Evolutionary conservation across 352 stramenopile species (phyloP), one percentile per base, ranked within the genome.

Genomic region (Phytopythium helicoides): DNA sequence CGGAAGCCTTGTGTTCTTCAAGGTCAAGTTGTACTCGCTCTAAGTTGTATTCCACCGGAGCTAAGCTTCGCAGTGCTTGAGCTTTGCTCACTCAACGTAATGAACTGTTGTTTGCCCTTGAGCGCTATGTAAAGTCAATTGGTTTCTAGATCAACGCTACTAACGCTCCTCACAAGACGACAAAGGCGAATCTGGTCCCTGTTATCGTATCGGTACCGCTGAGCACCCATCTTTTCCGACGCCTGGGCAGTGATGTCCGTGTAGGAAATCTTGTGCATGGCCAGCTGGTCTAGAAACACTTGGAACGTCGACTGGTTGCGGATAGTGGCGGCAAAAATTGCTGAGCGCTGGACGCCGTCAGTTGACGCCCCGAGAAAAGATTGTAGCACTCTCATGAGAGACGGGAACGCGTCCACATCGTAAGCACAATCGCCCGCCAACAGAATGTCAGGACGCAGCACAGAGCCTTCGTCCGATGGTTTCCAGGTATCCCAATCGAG

Each of bases 361-460:
- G 54, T 38, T 12, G 28, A 15, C 8, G 45, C 21, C 14, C 50
- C 22, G 14, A 93, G 64, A 40, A 93, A 93, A 1, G 40, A 44
- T 23, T 85, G 64, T 2, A 91, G 58, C 16, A 87, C 76, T 15
- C 68, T 68, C 54, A 88, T 76, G 6, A 93, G 33, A 0, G 57
- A 58, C 7, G 83, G 83, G 41, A 93, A 91, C 14, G 46, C 59
- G 0, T 21, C 66, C 11, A 93, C 67, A 51, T 93, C 83, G 50
- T 93, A 93, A 22, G 74, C 80, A 44, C 83, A 93, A 56, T 93
- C 83, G 33, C 78, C 83, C 14, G 83, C 83, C 6, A 93, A 60
- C 15, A 93, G 39, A 11, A 93, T 58, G 45, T 91, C 76, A 0
- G 70, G 73, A 6, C 52, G 60, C 9, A 58, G 47, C 4, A 47